These are phyloP conservation scores for Boletellus ananas DNA, from an alignment of 768 basidiomycete species.

Conservation along the genomic window DNA sequence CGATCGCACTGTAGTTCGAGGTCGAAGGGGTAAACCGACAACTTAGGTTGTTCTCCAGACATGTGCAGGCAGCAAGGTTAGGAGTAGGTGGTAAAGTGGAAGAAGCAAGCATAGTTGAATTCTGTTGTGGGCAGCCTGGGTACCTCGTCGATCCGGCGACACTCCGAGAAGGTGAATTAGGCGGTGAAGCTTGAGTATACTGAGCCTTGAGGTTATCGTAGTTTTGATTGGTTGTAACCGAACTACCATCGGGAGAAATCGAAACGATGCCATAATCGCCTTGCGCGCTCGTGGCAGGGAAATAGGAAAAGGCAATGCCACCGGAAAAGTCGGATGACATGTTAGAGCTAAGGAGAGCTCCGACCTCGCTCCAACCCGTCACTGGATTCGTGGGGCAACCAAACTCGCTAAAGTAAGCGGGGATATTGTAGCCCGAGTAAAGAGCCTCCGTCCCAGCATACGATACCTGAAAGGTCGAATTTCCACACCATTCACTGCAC, in stretches of 20 bases:
- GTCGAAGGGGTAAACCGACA: conserved; percentile 71
- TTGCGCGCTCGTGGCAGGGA: conserved; percentile 68
- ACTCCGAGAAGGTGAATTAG: conserved; percentile 60
- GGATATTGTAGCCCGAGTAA: conserved; percentile 66
- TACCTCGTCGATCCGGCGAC: conserved; percentile 48
- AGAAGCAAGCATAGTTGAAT: conserved; percentile 59
- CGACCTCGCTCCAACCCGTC: conserved; percentile 72
- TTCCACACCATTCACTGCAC: conserved; percentile 79
- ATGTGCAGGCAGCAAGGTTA: conserved; percentile 73
- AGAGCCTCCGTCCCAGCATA: conserved; percentile 54
- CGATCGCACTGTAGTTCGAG: conserved; percentile 53
- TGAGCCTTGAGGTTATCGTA: conserved; percentile 62
- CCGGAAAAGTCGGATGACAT: conserved; percentile 86
- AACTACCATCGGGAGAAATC: conserved; percentile 58
- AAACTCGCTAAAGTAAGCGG: conserved; percentile 89
- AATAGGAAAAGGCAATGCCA: conserved; percentile 86
- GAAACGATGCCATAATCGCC: conserved; percentile 87
- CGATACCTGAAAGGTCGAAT: conserved; percentile 49
- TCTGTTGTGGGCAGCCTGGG: conserved; percentile 60
- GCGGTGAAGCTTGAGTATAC: conserved; percentile 53
- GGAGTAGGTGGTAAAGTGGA: conserved; percentile 80
- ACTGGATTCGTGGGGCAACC: conserved; percentile 69
- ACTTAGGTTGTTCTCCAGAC: conserved; percentile 61
- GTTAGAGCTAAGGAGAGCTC: conserved; percentile 62
- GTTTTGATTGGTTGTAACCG: conserved; percentile 66